phyloP scores from a whole-genome alignment of 1,284 basidiomycete genomes.

The Austroboletus niveus region DNA sequence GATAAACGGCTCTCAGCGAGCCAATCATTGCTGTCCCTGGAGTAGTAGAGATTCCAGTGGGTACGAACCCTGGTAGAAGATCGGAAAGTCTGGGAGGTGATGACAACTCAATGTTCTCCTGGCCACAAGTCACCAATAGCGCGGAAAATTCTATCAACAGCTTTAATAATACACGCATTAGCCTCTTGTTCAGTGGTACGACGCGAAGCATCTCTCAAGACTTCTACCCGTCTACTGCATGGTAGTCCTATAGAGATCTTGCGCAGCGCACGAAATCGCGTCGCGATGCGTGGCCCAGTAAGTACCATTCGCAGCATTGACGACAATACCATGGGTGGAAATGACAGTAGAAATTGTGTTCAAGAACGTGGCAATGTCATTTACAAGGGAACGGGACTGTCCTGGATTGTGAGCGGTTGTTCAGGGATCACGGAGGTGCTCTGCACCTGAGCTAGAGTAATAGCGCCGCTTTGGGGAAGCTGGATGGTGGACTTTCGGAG shows the following conservation, averaged over 20 bases:
- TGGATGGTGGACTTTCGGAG: conserved; percentile 13
- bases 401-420: conserved; percentile 25
- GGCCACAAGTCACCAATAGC: conserved; percentile 42
- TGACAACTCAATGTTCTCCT: neutral
- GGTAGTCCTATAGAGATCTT: conserved; percentile 45
- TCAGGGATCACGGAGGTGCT: conserved; percentile 31
- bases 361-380: conserved; percentile 62
- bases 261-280: conserved; percentile 52
- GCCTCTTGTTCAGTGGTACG: conserved; percentile 59
- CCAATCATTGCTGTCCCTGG: conserved; percentile 3
- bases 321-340: conserved; percentile 57
- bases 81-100: conserved; percentile 16
- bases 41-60: conserved; percentile 9
- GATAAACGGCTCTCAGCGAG: conserved; percentile 11
- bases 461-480: conserved; percentile 13
- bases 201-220: conserved; percentile 42
- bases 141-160: conserved; percentile 58
- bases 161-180: conserved; percentile 58
- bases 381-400: conserved; percentile 46
- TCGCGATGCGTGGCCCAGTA: conserved; percentile 68
- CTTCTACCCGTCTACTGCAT: conserved; percentile 40
- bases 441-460: conserved; percentile 34
- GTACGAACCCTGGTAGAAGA: conserved; percentile 29
- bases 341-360: conserved; percentile 52
- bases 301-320: conserved; percentile 57